Percentiles rank a stretch among this genome's conserved stretches.
phyloP scores from a whole-genome alignment of 2,329 filamentous ascomycete genomes.

The Arachnomyces sp. region DNA sequence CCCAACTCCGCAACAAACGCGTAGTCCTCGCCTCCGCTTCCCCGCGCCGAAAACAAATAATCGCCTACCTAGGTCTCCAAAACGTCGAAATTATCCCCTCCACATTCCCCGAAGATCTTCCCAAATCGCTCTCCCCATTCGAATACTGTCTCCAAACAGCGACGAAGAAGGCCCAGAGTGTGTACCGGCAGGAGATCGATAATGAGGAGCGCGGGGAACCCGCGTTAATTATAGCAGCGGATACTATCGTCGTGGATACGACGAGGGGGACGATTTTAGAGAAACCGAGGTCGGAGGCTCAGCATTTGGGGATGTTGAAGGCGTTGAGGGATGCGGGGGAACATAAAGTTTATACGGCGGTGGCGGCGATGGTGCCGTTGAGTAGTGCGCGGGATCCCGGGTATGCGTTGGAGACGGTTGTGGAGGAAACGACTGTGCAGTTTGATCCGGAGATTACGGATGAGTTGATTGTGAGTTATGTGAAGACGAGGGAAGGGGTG shows the following conservation, averaged over 20 bases:
- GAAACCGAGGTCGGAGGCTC: slow-evolving; percentile 74
- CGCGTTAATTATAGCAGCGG: slow-evolving; percentile 77
- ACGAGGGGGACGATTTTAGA: slow-evolving; percentile 72
- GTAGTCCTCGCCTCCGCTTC: slow-evolving; percentile 88
- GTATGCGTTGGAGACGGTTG: slow-evolving; percentile 70
- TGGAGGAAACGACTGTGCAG: slow-evolving; percentile 85
- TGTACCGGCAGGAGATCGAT: slow-evolving; percentile 56
- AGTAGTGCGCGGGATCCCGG: slow-evolving; percentile 75
- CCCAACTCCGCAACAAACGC: slow-evolving; percentile 66
- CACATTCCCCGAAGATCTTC: slow-evolving; percentile 73
- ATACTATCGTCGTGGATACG: slow-evolving; percentile 75
- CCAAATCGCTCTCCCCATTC: slow-evolving; percentile 70
- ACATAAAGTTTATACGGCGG: slow-evolving; percentile 80
- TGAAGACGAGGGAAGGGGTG: slow-evolving; percentile 73
- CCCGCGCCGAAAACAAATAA: slow-evolving; percentile 72
- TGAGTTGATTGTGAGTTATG: slow-evolving; percentile 67
- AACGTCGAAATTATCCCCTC: slow-evolving; percentile 82
- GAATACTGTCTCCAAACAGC: slow-evolving; percentile 91
- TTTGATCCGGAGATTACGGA: slow-evolving; percentile 72
- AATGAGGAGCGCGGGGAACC: slow-evolving; percentile 59
- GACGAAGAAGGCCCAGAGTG: slow-evolving; percentile 69
- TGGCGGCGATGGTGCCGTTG: slow-evolving; percentile 75
- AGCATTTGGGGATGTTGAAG: slow-evolving; percentile 79
- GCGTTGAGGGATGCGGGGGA: slow-evolving; percentile 66
- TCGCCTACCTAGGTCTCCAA: slow-evolving; percentile 69